These are phyloP conservation scores for Vinca major DNA, from an alignment of 305 asterid genomes.

Conservation along the genomic window DNA sequence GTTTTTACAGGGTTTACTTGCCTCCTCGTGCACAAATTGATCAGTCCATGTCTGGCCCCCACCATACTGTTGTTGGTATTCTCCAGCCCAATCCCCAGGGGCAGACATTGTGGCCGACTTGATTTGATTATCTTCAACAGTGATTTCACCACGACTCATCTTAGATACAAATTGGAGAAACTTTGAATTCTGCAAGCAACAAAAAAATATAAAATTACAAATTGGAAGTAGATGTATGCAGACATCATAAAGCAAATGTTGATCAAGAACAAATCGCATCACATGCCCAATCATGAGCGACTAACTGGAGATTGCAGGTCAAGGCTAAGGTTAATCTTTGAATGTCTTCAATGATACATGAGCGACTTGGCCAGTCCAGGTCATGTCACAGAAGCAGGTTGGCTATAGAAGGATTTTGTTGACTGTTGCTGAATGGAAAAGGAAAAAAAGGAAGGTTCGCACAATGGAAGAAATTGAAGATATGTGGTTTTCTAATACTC, in stretches of 20 bases:
- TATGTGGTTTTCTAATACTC: too few species aligned
- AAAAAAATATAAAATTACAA: conserved; percentile 10
- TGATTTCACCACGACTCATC: conserved; percentile 99
- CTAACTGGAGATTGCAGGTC: neutral
- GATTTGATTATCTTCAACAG: conserved; percentile 84
- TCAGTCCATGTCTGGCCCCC: conserved; percentile 91
- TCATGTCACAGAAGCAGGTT: too few species aligned
- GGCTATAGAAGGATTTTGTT: too few species aligned
- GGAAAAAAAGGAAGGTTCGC: too few species aligned
- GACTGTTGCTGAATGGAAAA: too few species aligned
- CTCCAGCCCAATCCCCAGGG: conserved; percentile 93
- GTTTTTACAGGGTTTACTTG: conserved; percentile 26
- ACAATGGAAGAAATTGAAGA: too few species aligned
- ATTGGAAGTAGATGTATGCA: neutral
- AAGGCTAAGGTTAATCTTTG: neutral
- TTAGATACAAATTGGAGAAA: conserved; percentile 96
- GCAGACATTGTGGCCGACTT: conserved; percentile 61
- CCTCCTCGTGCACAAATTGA: conserved; percentile 86
- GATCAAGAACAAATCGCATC: neutral
- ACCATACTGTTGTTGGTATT: conserved; percentile 70
- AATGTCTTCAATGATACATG: neutral
- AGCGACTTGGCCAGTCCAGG: neutral
- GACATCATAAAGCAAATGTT: neutral
- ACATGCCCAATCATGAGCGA: neutral
- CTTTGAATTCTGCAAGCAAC: conserved; percentile 65